These are phyloP conservation scores for Nepenthes mirabilis DNA, from an alignment of 148 eudicot species.

Conservation along the genomic window DNA sequence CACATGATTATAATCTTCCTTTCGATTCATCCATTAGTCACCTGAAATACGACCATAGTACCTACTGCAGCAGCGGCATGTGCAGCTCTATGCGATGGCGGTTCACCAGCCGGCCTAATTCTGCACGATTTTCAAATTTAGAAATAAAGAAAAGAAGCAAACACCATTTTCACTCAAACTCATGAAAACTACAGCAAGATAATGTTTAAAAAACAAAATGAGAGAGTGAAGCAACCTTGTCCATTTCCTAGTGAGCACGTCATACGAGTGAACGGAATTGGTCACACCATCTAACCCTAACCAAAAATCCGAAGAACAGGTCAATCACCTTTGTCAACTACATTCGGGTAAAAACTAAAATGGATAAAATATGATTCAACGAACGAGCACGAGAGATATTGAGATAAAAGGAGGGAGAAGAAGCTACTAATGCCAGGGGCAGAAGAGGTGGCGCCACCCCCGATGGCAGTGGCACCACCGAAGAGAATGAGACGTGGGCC, in stretches of 20 bases:
- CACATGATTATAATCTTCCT: neutral
- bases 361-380: too few species aligned
- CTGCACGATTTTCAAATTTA: constrained; percentile 17
- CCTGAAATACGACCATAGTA: constrained; percentile 99
- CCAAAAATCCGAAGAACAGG: constrained; percentile 2
- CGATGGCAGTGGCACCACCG: constrained; percentile 96
- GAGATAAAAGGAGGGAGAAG: neutral
- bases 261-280: constrained; percentile 70
- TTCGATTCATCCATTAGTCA: constrained; percentile 12
- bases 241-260: constrained; percentile 73
- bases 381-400: neutral
- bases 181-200: too few species aligned
- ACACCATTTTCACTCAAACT: too few species aligned
- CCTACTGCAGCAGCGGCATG: constrained; percentile 93
- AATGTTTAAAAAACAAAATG: neutral
- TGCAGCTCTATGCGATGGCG: constrained; percentile 97
- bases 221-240: constrained; percentile 30
- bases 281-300: constrained; percentile 91
- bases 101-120: constrained; percentile 81
- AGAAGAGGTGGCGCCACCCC: constrained; percentile 56
- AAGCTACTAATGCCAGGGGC: constrained; percentile 50
- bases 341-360: too few species aligned
- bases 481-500: constrained; percentile 89
- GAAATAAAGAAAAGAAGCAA: neutral
- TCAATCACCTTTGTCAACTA: neutral